phyloP scores from a whole-genome alignment of 2,329 filamentous ascomycete genomes.

The Epichloe coenophiala region DNA sequence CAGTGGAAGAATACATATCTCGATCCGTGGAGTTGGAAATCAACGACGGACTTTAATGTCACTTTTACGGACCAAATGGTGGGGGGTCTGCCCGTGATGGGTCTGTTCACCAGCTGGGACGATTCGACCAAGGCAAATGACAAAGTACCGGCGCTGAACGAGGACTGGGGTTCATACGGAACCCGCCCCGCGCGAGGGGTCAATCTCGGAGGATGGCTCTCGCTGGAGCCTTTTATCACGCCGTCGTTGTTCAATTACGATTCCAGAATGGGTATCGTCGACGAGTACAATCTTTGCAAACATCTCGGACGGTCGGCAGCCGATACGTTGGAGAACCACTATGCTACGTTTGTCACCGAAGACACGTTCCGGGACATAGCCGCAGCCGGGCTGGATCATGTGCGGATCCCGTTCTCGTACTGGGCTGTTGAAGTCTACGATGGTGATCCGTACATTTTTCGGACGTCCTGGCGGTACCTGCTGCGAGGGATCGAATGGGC shows the following conservation, averaged over 20 bases:
- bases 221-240: constrained; percentile 87
- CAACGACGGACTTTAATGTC: constrained; percentile 82
- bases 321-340: constrained; percentile 74
- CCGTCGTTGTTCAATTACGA: constrained; percentile 75
- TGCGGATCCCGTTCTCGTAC: constrained; percentile 92
- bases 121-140: constrained; percentile 67
- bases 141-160: constrained; percentile 63
- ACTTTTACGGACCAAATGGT: constrained; percentile 81
- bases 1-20: constrained; percentile 62
- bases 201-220: constrained; percentile 88
- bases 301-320: constrained; percentile 55
- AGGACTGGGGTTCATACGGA: constrained; percentile 64
- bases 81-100: constrained; percentile 87
- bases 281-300: constrained; percentile 71
- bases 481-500: constrained; percentile 88
- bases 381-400: constrained; percentile 82
- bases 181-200: constrained; percentile 74
- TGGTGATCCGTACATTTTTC: constrained; percentile 73
- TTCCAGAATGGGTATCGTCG: constrained; percentile 52
- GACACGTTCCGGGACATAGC: constrained; percentile 73
- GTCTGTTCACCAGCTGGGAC: constrained; percentile 73
- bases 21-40: constrained; percentile 85
- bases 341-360: constrained; percentile 77
- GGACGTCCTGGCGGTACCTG: constrained; percentile 86
- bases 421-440: constrained; percentile 84